Evolutionary conservation across 2,329 filamentous ascomycete species (phyloP).

Genomic region (Elsinoe ampelina): DNA sequence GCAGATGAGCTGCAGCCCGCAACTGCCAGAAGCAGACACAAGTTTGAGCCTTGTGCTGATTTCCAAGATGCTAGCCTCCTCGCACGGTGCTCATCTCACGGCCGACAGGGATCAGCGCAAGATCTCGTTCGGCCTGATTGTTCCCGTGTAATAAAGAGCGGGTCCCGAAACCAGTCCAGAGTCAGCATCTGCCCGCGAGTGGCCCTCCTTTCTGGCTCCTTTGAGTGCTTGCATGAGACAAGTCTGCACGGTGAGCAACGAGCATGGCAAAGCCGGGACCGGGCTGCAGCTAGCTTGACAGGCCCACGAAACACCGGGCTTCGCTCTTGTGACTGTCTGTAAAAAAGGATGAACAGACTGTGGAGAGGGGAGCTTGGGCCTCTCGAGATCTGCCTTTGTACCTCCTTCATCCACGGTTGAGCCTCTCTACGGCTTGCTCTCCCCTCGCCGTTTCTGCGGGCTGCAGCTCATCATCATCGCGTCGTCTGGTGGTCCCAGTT

Average conservation of each 20-base stretch:
- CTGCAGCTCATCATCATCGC: no score
- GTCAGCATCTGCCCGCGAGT: neutral
- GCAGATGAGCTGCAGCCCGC: neutral
- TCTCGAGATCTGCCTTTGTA: neutral
- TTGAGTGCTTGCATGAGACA: neutral
- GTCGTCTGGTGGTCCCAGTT: neutral
- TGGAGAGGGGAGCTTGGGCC: constrained; percentile 1
- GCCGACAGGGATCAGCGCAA: neutral
- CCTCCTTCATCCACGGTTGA: constrained; percentile 3
- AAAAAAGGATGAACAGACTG: neutral
- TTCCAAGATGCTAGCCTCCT: neutral
- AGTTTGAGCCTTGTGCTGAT: neutral
- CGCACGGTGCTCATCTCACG: neutral
- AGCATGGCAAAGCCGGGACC: neutral
- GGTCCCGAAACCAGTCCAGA: neutral
- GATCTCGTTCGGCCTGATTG: neutral
- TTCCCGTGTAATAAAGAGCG: neutral
- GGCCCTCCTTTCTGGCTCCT: neutral
- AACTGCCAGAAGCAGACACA: neutral
- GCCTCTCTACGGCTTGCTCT: constrained; percentile 5
- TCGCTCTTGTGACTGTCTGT: no score
- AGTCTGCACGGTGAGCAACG: no score
- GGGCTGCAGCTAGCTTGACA: neutral
- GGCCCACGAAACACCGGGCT: no score
- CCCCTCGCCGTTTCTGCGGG: neutral